These are phyloP conservation scores for Nicotiana tomentosiformis DNA, from an alignment of 257 asterid species.

Conservation along the genomic window DNA sequence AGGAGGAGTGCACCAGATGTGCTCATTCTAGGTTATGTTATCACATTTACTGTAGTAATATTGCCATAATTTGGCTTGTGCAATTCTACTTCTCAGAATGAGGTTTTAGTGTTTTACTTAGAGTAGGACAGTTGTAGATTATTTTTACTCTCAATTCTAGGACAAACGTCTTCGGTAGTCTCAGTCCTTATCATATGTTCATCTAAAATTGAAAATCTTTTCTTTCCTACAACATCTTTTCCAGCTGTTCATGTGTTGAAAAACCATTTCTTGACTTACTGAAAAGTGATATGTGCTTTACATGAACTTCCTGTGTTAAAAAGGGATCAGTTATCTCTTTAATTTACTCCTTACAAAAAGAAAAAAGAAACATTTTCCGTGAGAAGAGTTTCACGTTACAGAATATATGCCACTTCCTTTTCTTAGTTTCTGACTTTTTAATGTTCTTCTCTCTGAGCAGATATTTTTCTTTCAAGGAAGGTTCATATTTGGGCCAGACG, in stretches of 20 bases:
- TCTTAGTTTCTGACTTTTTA: constrained; percentile 12
- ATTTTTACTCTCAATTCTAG: background rate
- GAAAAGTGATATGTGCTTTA: background rate
- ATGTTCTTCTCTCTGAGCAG: constrained; percentile 39
- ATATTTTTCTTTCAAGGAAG: constrained; percentile 81
- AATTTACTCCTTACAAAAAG: background rate
- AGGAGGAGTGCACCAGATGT: background rate
- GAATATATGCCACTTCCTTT: constrained; percentile 3
- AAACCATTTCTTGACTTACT: background rate
- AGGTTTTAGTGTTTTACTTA: background rate
- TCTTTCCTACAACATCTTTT: background rate
- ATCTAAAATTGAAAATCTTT: background rate
- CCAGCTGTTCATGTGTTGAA: background rate
- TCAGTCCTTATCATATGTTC: background rate
- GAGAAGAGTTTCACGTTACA: background rate
- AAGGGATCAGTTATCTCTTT: background rate
- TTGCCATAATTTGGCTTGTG: background rate
- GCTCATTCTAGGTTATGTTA: background rate
- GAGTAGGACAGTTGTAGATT: background rate
- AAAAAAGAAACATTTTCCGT: background rate
- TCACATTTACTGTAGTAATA: background rate
- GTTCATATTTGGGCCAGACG: constrained; percentile 93
- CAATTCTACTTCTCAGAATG: background rate
- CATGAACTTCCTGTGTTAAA: background rate
- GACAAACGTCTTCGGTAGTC: background rate